Base-by-base conservation (phyloP, 2,329 filamentous ascomycete genomes). In the Hyphodiscus sp. region DNA sequence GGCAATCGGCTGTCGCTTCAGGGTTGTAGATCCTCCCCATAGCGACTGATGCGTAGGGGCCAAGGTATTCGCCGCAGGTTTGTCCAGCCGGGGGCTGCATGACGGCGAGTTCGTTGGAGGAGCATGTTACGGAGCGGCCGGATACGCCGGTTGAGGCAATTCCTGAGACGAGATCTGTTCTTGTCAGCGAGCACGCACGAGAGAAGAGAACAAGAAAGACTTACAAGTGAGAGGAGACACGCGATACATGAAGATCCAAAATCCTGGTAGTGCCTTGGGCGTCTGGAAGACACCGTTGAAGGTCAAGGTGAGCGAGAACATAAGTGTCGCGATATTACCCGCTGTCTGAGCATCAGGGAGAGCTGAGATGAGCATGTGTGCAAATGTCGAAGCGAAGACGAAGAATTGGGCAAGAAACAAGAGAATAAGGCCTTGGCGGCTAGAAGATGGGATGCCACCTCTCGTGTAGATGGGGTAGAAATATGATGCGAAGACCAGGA, bases 171-270 rank as follows among this genome's bases (percentile, higher is more conserved):
- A 79, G 81, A 67, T 87, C 87, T 79, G 85, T 81, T n/a, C 41
- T 50, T 82, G 8, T 69, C 46, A 41, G 30, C 15, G 33, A n/a
- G 7, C 43, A 11, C 0, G 20, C 6, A 11, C 15, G 5, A 26
- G 13, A 20, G 2, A 9, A 11, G 8, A 11, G 9, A 30, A 30
- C 15, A 43, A 6, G 13, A 13, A 20, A 47, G 51, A 42, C 63
- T 60, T 75, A 66, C 64, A 66, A 42, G 63, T 68, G 19, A 68
- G 30, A 45, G 66, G 66, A 6, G 85, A 90, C 49, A 91, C 74
- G 41, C 87, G 82, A 71, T 92, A 92, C 85, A 91, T 89, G 74
- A 90, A 91, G 61, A 87, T 85, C 87, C 88, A 92, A 76, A 91
- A 91, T 2, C 81, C 74, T 0, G 88, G 87, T 19, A 94, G 77